These are phyloP conservation scores for Puya raimondii DNA, from an alignment of 176 grass and related monocot genomes.

Conservation along the genomic window DNA sequence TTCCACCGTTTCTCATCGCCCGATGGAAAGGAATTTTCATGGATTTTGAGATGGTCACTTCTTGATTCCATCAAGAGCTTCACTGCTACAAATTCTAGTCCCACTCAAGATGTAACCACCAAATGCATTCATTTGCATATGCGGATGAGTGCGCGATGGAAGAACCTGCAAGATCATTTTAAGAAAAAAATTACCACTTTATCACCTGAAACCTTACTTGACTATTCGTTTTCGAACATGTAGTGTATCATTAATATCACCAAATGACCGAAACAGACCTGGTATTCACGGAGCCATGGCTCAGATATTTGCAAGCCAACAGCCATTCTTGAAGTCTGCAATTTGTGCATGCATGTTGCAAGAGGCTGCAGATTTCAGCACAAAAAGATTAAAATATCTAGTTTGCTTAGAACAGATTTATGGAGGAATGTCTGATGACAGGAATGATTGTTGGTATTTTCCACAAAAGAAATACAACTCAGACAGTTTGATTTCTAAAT, in stretches of 20 bases:
- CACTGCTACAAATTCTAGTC: conserved; percentile 34
- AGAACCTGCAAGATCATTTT: conserved; percentile 43
- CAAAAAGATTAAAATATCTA: conserved; percentile 1
- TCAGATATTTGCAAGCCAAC: conserved; percentile 79
- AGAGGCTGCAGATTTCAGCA: conserved; percentile 59
- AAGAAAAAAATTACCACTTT: conserved; percentile 1
- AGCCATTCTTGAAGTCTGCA: conserved; percentile 68
- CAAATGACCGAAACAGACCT: conserved; percentile 32
- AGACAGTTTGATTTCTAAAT: neutral
- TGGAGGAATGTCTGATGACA: neutral
- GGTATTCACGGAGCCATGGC: conserved; percentile 96
- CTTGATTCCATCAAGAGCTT: conserved; percentile 11
- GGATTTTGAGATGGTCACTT: conserved; percentile 12
- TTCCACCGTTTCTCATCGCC: neutral
- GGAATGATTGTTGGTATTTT: too few relatives aligned
- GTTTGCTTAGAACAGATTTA: neutral
- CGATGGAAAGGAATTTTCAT: neutral
- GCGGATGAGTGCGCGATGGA: conserved; percentile 66
- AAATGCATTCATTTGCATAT: conserved; percentile 94
- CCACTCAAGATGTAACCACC: conserved; percentile 86
- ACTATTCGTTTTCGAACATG: neutral
- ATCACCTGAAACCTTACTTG: neutral
- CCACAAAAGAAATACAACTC: too few relatives aligned
- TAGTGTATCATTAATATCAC: neutral
- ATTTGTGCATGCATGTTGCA: conserved; percentile 70